phyloP scores from a whole-genome alignment of 441 rosid species.

The Viola pubescens region DNA sequence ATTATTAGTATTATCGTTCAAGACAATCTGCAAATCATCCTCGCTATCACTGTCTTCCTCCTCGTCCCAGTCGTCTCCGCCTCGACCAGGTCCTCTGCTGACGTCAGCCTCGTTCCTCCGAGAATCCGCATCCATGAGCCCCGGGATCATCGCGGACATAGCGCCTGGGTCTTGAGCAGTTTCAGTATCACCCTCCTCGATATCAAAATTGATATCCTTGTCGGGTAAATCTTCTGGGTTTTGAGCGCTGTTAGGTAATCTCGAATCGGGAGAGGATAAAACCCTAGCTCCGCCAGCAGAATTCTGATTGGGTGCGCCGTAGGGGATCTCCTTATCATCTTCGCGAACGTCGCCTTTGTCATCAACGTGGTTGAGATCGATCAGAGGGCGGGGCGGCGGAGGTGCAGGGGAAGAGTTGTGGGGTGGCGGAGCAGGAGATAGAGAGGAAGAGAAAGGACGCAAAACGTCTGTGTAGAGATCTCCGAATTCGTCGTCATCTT shows the following conservation, averaged over 20 bases:
- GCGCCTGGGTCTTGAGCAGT: conserved; percentile 27
- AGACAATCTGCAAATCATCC: conserved; percentile 88
- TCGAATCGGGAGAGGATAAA: conserved; percentile 21
- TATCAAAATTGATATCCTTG: conserved; percentile 61
- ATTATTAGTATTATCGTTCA: conserved; percentile 46
- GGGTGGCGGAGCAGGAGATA: conserved; percentile 26
- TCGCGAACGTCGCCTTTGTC: conserved; percentile 18
- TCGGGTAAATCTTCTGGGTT: conserved; percentile 15
- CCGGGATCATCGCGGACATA: conserved; percentile 35
- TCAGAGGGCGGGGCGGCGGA: conserved; percentile 26
- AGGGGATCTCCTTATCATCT: conserved; percentile 15
- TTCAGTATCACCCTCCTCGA: conserved; percentile 46
- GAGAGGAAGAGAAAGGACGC: conserved; percentile 36
- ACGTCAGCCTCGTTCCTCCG: conserved; percentile 9
- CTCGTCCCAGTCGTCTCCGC: conserved; percentile 31
- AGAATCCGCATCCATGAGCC: conserved; percentile 19
- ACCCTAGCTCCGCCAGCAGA: conserved; percentile 41
- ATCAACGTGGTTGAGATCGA: conserved; percentile 44
- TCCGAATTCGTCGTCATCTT: conserved; percentile 97
- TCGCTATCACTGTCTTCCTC: conserved; percentile 86
- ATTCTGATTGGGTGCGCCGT: conserved; percentile 13
- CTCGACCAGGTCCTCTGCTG: conserved; percentile 28
- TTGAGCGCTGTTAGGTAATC: conserved; percentile 19
- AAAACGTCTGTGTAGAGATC: conserved; percentile 90
- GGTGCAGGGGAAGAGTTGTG: conserved; percentile 21